Base-by-base conservation (phyloP, 2,329 filamentous ascomycete genomes). In the Myriosclerotinia curreyana region DNA sequence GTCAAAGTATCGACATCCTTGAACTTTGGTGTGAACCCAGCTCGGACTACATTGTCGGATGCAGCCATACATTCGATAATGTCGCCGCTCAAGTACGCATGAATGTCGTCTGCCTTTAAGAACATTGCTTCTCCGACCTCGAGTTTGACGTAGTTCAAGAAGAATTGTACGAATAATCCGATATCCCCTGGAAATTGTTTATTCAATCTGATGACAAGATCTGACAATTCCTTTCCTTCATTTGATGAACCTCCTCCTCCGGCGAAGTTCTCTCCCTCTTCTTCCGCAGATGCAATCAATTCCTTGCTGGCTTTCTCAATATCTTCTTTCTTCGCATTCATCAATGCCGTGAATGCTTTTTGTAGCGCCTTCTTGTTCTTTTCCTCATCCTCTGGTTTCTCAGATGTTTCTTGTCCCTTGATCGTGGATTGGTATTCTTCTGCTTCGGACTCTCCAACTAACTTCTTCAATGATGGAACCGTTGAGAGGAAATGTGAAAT, bases 41-140 rank as follows among this genome's bases (percentile, higher is more conserved):
- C 95, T 64, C 95, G 92, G 60, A 99, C 93, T 44, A 99, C 95
- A 70, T 99, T 99, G 82, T 99, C 95, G n/a, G 91, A 96, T 11
- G 92, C 89, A 0, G 95, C 95, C 95, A 99, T 99, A 81, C 95
- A 99, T 78, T 99, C 95, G 75, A 99, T 92, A 71, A 99, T 96
- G 74, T 99, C 94, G 66, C 91, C 91, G 3, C 88, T 91, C 51
- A 96, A 79, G 77, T 99, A 99, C 56, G 95, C 95, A 76, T 99
- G 95, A 72, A 98, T 98, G 74, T 98, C 95, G 74, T 99, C 94
- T 8, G 95, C 95, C 72, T 92, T 91, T 44, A 99, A 83, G 79
- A 98, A 99, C 81, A 99, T 90, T 11, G 94, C 95, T 78, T 99
- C 94, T 60, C 95, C 95, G 1, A 93, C 86, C 58, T 89, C 80